Base-by-base conservation (phyloP, 139 green algal genomes). In the Chlorella vulgaris region DNA sequence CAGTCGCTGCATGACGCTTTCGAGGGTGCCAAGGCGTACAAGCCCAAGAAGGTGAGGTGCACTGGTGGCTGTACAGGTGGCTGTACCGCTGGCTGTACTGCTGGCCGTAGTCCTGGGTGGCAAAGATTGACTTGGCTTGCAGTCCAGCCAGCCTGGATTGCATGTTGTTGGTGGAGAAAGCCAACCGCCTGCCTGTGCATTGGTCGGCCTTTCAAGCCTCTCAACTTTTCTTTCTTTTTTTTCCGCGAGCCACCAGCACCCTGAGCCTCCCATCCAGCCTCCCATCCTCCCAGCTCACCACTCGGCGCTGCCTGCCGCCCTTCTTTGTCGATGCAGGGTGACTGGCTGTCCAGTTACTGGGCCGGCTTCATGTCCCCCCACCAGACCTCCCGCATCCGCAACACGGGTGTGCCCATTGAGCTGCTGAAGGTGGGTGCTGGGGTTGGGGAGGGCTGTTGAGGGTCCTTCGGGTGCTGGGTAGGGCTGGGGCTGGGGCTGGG, bases 361-460 rank as follows among this genome's bases (percentile, higher is more conserved):
- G 76, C 91, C 39, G 96, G 96, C 68, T 99, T 98, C 91, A 98
- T 94, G 87, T 91, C 85, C 33, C 96, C 96, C 7, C 86, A 89
- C 38, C 95, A 98, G 88, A 81, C 94, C 63, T 91, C 90, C 7
- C 88, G 92, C 79, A 98, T 99, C 82, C 86, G 96, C 69, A 97
- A 98, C 89, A 99, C 96, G 2, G 94, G 93, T 55, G 86, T 96
- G 58, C 84, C 87, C n/a, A 67, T 86, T 40, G 78, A 91, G 29
- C 84, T 92, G 53, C 81, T 96, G 51, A 87, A 82, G 69, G 80
- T 73, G 78, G 1, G 67, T 50, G 36, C 4, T 2, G 39, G 7
- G 47, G 33, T 7, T 42, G 7, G 47, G 33, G 8, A 39, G 2
- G 0, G 3, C 13, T 33, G 18, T 63, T 8, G 21, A 7, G 47